Evolutionary conservation across 2,329 filamentous ascomycete genomes (phyloP).

Genomic region (Trichoderma asperellum): DNA sequence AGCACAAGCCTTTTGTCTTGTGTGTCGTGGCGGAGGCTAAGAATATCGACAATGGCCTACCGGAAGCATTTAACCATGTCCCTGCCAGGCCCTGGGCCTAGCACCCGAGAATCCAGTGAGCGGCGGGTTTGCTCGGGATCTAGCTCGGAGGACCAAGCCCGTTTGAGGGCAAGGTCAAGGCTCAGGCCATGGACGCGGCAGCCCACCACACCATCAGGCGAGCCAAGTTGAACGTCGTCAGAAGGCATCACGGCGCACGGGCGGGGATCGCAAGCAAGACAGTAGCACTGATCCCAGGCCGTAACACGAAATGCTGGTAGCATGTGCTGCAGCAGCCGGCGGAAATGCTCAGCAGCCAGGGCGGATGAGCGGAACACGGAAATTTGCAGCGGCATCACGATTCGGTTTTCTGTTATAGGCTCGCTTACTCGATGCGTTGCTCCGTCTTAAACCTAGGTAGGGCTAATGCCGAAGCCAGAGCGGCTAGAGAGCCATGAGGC

Average conservation of each 20-base stretch:
- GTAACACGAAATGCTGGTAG: not conserved
- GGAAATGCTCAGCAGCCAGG: not conserved
- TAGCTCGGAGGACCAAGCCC: slow-evolving; percentile 28
- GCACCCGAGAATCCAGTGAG: slow-evolving; percentile 16
- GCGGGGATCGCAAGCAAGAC: not conserved
- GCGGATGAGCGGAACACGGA: slow-evolving; percentile 9
- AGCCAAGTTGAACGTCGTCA: slow-evolving; percentile 26
- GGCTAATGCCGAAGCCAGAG: slow-evolving; percentile 12
- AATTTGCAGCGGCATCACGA: slow-evolving; percentile 8
- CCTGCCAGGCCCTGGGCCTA: slow-evolving; percentile 15
- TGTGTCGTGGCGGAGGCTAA: slow-evolving; percentile 16
- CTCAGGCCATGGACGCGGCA: slow-evolving; percentile 20
- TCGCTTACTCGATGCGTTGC: slow-evolving; percentile 5
- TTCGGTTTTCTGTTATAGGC: not conserved
- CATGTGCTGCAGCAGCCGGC: not conserved
- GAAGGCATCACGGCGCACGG: slow-evolving; percentile 7
- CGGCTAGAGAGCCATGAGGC: slow-evolving; percentile 18
- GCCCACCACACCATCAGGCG: slow-evolving; percentile 25
- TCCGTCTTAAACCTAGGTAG: slow-evolving; percentile 11
- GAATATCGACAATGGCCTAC: slow-evolving; percentile 21
- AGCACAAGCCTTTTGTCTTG: not conserved
- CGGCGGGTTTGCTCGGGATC: slow-evolving; percentile 30
- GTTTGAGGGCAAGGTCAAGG: slow-evolving; percentile 28
- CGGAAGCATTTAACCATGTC: slow-evolving; percentile 26
- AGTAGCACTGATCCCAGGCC: not conserved